phyloP scores from a whole-genome alignment of 2,329 filamentous ascomycete genomes.

The Didymellaceae sp. region DNA sequence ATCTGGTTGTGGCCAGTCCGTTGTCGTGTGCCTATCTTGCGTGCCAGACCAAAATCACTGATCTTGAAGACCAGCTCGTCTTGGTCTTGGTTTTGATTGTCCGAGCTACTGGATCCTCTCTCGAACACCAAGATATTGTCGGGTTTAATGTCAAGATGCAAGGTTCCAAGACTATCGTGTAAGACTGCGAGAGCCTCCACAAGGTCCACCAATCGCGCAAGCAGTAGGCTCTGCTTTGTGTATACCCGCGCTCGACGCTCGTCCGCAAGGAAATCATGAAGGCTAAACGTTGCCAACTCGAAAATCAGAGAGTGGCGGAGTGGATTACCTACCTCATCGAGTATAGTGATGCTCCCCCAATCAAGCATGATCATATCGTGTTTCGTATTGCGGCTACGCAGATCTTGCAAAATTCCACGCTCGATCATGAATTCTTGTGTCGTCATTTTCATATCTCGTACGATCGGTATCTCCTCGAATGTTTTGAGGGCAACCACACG shows the following conservation, averaged over 20 bases:
- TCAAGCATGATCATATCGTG: constrained; percentile 2
- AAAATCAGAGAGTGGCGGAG: not conserved
- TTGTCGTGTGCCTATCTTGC: not conserved
- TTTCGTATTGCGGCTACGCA: not conserved
- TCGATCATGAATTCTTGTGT: not conserved
- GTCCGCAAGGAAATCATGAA: not conserved
- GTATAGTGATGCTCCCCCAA: not conserved
- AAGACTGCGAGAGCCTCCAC: constrained; percentile 3
- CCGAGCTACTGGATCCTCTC: not conserved
- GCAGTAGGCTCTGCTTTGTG: not conserved
- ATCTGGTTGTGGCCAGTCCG: not conserved
- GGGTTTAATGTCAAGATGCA: constrained; percentile 9
- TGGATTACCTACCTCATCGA: not conserved
- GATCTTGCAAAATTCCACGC: not conserved
- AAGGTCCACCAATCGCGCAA: not conserved
- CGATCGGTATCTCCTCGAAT: not conserved
- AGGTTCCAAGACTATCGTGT: not conserved
- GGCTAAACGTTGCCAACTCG: constrained; percentile 3
- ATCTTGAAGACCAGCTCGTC: not conserved
- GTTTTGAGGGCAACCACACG: not conserved
- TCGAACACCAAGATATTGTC: constrained; percentile 10
- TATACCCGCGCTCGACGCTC: not conserved
- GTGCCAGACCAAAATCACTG: constrained; percentile 3
- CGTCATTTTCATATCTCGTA: not conserved
- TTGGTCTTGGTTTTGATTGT: not conserved